Evolutionary conservation across 2,329 filamentous ascomycete genomes (phyloP).

Genomic region (Calonectria honghensis): DNA sequence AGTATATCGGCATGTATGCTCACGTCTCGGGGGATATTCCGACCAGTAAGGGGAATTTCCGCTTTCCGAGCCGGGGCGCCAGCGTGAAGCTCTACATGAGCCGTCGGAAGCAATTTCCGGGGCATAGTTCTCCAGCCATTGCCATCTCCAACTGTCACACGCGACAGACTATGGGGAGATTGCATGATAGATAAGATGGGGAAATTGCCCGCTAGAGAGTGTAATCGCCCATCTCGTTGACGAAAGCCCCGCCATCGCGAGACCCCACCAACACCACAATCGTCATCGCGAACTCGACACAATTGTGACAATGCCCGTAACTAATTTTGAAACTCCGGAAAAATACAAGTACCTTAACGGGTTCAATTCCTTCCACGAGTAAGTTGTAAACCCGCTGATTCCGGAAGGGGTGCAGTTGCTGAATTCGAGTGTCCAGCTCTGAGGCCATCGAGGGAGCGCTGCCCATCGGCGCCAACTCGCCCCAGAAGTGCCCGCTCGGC

Average conservation of each 20-base stretch:
- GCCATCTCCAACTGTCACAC: not conserved
- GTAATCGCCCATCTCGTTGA: not conserved
- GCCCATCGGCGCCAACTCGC: conserved; percentile 85
- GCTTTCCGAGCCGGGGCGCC: conserved; percentile 32
- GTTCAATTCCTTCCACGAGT: conserved; percentile 87
- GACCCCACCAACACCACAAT: conserved; percentile 2
- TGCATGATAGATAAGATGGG: conserved; percentile 28
- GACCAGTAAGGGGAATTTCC: conserved; percentile 32
- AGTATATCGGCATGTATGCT: conserved; percentile 30
- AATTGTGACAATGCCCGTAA: conserved; percentile 46
- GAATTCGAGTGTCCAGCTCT: conserved; percentile 68
- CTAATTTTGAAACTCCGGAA: conserved; percentile 57
- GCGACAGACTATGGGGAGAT: conserved; percentile 2
- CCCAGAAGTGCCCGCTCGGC: conserved; percentile 85
- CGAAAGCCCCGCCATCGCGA: conserved; percentile 26
- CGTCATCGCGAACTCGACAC: conserved; percentile 12
- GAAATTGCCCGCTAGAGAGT: conserved; percentile 28
- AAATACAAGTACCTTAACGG: conserved; percentile 86
- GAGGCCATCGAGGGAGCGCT: conserved; percentile 85
- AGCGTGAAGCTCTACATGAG: not conserved
- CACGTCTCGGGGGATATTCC: conserved; percentile 29
- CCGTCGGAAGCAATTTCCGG: conserved; percentile 34
- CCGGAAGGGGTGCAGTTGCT: not conserved
- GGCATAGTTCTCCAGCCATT: not conserved
- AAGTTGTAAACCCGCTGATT: conserved; percentile 55